Evolutionary conservation across 1,284 basidiomycete genomes (phyloP).

Genomic region (Coniophora puteana): DNA sequence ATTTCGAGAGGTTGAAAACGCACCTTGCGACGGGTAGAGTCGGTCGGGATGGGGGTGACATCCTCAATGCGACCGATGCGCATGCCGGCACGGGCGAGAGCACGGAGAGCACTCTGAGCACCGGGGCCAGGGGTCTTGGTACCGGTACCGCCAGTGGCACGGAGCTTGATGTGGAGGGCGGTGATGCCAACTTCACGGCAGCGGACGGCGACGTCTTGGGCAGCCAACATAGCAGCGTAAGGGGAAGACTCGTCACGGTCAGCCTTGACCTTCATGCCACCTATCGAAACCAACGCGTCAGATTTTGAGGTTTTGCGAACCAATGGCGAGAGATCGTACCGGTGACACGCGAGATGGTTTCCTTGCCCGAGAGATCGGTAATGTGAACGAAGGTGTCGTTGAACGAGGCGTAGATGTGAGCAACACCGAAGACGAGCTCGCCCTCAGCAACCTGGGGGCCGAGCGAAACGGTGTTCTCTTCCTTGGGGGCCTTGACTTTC

Average conservation of each 20-base stretch:
- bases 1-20: conserved; percentile 15
- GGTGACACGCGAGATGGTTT: conserved; percentile 98
- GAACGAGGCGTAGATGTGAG: conserved; percentile 97
- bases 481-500: conserved; percentile 74
- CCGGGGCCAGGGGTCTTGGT: conserved; percentile 99
- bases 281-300: conserved; percentile 33
- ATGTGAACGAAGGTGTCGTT: conserved; percentile 99
- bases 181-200: conserved; percentile 99
- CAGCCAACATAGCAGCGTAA: conserved; percentile 99
- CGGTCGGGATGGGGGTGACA: conserved; percentile 96
- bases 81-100: conserved; percentile 98
- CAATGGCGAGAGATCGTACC: conserved; percentile 47
- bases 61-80: conserved; percentile 97
- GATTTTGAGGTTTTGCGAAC: not conserved
- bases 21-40: conserved; percentile 96
- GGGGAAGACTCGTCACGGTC: conserved; percentile 99
- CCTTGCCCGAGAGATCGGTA: conserved; percentile 98
- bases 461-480: conserved; percentile 81
- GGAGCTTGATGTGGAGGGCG: conserved; percentile 96
- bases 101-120: conserved; percentile 97
- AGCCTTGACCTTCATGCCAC: conserved; percentile 99
- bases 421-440: conserved; percentile 94
- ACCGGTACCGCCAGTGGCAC: conserved; percentile 97
- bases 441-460: conserved; percentile 94
- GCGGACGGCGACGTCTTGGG: conserved; percentile 93